phyloP scores from a whole-genome alignment of 2,329 filamentous ascomycete genomes.

The Botryotinia calthae region DNA sequence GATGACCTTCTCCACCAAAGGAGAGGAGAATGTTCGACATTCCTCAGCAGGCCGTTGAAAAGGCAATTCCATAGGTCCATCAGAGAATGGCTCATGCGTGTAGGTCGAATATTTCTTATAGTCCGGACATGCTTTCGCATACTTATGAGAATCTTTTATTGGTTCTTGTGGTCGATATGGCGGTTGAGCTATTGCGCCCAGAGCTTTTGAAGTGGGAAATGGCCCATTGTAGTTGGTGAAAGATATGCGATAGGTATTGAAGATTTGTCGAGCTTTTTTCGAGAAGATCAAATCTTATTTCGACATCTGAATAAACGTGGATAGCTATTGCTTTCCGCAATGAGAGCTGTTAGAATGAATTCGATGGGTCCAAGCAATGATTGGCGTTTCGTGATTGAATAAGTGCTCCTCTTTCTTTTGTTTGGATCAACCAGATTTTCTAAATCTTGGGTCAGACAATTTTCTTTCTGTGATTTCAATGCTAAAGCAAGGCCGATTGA shows the following conservation, averaged over 20 bases:
- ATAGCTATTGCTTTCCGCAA: slow-evolving; percentile 4
- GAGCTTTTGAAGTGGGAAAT: slow-evolving; percentile 4
- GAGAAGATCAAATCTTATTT: background rate
- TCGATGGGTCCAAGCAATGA: slow-evolving; percentile 5
- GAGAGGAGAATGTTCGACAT: slow-evolving; percentile 88
- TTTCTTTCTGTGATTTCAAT: background rate
- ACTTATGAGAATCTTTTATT: slow-evolving; percentile 17
- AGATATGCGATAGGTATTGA: background rate
- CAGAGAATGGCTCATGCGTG: slow-evolving; percentile 70
- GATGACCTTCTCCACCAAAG: slow-evolving; percentile 85
- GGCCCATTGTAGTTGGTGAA: background rate
- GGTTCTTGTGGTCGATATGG: slow-evolving; percentile 14
- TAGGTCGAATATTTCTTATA: slow-evolving; percentile 38
- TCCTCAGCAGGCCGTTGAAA: slow-evolving; percentile 78
- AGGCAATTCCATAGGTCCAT: slow-evolving; percentile 75
- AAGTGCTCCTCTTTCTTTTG: background rate
- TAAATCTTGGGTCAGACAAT: too few relatives aligned
- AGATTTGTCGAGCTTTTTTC: background rate
- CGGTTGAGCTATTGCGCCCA: slow-evolving; percentile 15
- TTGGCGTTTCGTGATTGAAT: background rate
- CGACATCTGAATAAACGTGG: background rate
- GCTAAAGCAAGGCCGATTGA: background rate
- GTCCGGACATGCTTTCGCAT: slow-evolving; percentile 38
- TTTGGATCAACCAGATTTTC: background rate
- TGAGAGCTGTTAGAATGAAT: background rate